Evolutionary conservation across 495 filamentous ascomycete species (phyloP).

Genomic region (Tuber borchii): DNA sequence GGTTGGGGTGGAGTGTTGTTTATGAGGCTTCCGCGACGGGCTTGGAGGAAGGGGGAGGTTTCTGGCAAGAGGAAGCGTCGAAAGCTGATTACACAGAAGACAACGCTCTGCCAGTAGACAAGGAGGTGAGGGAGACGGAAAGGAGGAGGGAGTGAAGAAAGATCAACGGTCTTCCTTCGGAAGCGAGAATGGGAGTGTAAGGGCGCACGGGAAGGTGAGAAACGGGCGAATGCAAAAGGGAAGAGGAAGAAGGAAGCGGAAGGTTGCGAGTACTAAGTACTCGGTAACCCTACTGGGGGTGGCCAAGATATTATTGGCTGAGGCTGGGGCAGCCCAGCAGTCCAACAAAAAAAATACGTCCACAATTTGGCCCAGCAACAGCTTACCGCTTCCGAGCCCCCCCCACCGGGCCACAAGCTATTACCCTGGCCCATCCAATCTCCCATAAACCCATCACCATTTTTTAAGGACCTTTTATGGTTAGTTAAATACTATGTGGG

Average conservation of each 20-base stretch:
- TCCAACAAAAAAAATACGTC: constrained; percentile 20
- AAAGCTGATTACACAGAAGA: constrained; percentile 10
- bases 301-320: constrained; percentile 7
- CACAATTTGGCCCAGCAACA: constrained; percentile 22
- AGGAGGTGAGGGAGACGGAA: constrained; percentile 5
- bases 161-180: constrained; percentile 13
- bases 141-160: constrained; percentile 15
- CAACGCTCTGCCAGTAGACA: constrained; percentile 7
- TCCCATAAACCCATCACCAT: constrained; percentile 13
- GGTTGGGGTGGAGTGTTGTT: neutral
- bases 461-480: constrained; percentile 1
- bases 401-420: constrained; percentile 15
- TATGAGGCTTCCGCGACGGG: constrained; percentile 13
- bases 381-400: constrained; percentile 20
- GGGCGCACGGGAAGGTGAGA: constrained; percentile 7
- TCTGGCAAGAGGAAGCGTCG: constrained; percentile 17
- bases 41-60: constrained; percentile 6
- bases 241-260: constrained; percentile 31
- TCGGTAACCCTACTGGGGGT: constrained; percentile 3
- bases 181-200: neutral
- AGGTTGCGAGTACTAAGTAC: constrained; percentile 36
- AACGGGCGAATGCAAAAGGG: constrained; percentile 12
- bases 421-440: constrained; percentile 23
- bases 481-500: neutral
- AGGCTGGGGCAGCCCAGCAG: constrained; percentile 29